phyloP scores from a whole-genome alignment of 2,329 filamentous ascomycete genomes.

The Beauveria rudraprayagi region DNA sequence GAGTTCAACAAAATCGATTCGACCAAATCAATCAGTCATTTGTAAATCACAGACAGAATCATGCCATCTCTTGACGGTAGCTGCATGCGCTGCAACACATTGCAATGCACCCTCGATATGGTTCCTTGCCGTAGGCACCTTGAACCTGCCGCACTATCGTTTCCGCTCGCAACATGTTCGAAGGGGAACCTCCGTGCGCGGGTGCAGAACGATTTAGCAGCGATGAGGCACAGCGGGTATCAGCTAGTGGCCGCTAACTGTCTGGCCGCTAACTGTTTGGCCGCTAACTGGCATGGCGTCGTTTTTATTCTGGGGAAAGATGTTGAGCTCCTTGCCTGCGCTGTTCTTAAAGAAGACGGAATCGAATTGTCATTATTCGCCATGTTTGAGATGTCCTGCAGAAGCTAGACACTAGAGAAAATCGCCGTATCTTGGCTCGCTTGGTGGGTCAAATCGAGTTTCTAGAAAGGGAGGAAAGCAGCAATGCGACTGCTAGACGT shows the following conservation, averaged over 20 bases:
- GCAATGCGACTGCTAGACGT: not conserved
- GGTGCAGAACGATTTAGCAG: not conserved
- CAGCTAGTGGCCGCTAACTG: constrained; percentile 4
- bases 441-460: not conserved
- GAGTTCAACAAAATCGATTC: not conserved
- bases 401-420: not conserved
- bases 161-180: constrained; percentile 6
- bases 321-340: not conserved
- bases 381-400: not conserved
- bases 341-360: not conserved
- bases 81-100: not conserved
- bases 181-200: not conserved
- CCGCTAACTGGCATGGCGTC: not conserved
- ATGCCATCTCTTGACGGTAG: not conserved
- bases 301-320: too few relatives aligned
- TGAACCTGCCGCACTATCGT: constrained; percentile 2
- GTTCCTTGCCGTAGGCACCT: not conserved
- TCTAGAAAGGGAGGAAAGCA: not conserved
- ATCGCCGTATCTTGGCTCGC: not conserved
- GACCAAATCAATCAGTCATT: not conserved
- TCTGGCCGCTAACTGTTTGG: not conserved
- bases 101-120: not conserved
- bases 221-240: constrained; percentile 6
- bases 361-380: not conserved
- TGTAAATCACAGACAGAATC: not conserved